phyloP scores from a whole-genome alignment of 352 stramenopile genomes.

The Pythium myriotylum region DNA sequence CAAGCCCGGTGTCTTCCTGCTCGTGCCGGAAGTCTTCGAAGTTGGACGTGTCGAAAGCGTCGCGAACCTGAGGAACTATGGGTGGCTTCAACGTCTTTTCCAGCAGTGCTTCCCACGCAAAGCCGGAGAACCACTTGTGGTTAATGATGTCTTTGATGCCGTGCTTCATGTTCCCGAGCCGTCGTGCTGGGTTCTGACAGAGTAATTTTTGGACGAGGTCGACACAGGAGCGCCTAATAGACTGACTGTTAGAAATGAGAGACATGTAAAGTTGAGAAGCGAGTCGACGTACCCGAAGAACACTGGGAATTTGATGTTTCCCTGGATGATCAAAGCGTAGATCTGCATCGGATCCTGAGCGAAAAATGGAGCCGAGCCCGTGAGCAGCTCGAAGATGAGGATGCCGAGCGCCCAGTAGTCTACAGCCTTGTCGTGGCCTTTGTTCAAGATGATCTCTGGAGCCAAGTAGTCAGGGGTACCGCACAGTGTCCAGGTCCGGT shows the following conservation, averaged over 20 bases:
- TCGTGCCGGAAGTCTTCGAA: conserved; percentile 81
- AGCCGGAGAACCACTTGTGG: conserved; percentile 79
- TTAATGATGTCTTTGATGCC: conserved; percentile 87
- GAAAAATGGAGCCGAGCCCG: conserved; percentile 86
- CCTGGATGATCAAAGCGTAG: conserved; percentile 91
- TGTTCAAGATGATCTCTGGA: conserved; percentile 92
- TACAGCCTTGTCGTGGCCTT: conserved; percentile 89
- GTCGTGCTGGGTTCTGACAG: conserved; percentile 67
- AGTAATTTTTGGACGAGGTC: conserved; percentile 91
- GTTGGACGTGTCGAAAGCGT: conserved; percentile 82
- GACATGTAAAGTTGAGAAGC: too few species aligned
- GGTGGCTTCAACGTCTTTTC: conserved; percentile 69
- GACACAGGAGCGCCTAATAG: conserved; percentile 54
- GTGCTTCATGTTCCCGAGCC: conserved; percentile 84
- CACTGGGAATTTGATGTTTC: conserved; percentile 83
- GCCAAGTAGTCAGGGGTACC: conserved; percentile 93
- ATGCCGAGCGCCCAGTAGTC: conserved; percentile 92
- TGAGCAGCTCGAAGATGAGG: conserved; percentile 90
- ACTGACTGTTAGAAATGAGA: conserved; percentile 1
- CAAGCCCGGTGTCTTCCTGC: conserved; percentile 54
- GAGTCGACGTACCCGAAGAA: conserved; percentile 62
- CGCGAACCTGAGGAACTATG: conserved; percentile 69
- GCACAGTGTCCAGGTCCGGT: conserved; percentile 90
- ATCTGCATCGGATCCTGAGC: conserved; percentile 91
- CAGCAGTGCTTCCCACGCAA: conserved; percentile 66